Conservation (phyloP, 768 basidiomycete species). For the Gautieria morchelliformis region DNA sequence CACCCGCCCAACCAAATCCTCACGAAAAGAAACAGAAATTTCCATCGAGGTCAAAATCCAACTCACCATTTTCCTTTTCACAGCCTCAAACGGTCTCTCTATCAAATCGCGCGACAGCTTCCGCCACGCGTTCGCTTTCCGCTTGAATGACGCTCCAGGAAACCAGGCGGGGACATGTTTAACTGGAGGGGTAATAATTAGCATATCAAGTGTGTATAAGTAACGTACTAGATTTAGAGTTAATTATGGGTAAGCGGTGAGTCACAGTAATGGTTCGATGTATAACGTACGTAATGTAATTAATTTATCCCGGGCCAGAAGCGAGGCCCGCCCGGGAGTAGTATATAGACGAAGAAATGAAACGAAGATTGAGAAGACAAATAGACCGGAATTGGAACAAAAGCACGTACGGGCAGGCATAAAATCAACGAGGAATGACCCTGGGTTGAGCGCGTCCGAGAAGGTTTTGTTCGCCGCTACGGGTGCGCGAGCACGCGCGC, state of each 20-base stretch:
- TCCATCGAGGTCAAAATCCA: not conserved
- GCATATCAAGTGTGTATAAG: too few relatives aligned
- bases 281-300: too few relatives aligned
- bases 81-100: not conserved
- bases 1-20: not conserved
- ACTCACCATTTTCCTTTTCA: not conserved
- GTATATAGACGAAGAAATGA: too few relatives aligned
- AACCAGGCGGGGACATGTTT: constrained; percentile 7
- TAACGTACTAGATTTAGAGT: too few relatives aligned
- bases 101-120: not conserved
- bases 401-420: not conserved
- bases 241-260: too few relatives aligned
- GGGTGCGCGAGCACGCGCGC: not conserved
- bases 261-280: too few relatives aligned
- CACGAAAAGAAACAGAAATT: not conserved
- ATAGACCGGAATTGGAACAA: too few relatives aligned
- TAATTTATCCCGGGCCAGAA: too few relatives aligned
- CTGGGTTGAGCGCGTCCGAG: not conserved
- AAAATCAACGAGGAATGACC: constrained; percentile 6
- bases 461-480: not conserved
- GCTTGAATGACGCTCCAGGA: not conserved
- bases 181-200: not conserved
- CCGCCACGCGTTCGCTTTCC: not conserved
- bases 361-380: too few relatives aligned
- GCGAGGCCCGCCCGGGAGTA: too few relatives aligned